These are phyloP conservation scores for Craspedostauros australis DNA, from an alignment of 108 stramenopile species.

Conservation along the genomic window DNA sequence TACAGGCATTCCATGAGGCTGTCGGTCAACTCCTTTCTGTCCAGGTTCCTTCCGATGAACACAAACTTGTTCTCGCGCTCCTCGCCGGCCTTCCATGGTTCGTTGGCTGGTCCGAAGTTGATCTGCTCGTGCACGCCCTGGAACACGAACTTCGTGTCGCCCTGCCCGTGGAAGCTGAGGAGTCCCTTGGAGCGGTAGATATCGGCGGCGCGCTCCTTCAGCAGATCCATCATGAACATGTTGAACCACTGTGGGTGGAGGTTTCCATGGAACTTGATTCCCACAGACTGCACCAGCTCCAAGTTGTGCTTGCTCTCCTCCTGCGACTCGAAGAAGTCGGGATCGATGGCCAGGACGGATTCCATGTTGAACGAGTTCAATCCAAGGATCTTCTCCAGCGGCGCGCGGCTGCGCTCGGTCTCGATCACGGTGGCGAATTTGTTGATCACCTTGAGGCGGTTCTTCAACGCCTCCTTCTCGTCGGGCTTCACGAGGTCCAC, in stretches of 20 bases:
- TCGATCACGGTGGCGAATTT: conserved; percentile 87
- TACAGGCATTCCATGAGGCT: conserved; percentile 86
- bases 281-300: conserved; percentile 83
- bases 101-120: conserved; percentile 90
- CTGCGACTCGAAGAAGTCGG: conserved; percentile 78
- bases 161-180: conserved; percentile 90
- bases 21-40: conserved; percentile 80
- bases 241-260: conserved; percentile 95
- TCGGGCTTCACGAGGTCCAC: conserved; percentile 86
- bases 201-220: conserved; percentile 85
- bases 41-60: conserved; percentile 92
- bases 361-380: conserved; percentile 89
- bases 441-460: conserved; percentile 57
- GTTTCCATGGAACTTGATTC: conserved; percentile 79
- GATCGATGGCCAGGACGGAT: conserved; percentile 77
- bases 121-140: conserved; percentile 98
- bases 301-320: conserved; percentile 86
- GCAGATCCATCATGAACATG: conserved; percentile 94
- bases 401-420: conserved; percentile 75
- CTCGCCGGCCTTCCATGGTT: conserved; percentile 80
- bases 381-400: conserved; percentile 82
- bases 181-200: conserved; percentile 92
- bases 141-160: conserved; percentile 93
- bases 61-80: conserved; percentile 87
- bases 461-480: conserved; percentile 79